Conservation (phyloP, 257 asterid species). For the Cruciata laevipes region DNA sequence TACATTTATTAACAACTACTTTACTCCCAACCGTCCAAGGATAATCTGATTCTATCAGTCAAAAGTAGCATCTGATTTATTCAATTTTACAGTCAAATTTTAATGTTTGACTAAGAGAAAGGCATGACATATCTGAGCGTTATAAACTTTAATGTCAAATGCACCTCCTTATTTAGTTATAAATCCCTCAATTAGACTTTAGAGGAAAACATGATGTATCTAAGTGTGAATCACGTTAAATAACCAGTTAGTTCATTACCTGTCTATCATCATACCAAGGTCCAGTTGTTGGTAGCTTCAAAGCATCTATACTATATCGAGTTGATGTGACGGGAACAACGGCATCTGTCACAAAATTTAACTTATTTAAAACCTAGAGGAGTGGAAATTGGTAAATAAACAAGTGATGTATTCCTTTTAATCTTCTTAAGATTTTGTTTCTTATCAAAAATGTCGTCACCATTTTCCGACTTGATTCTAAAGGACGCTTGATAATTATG, state of each 20-base stretch:
- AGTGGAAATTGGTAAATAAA: too few relatives aligned
- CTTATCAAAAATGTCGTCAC: not conserved
- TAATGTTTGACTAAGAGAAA: too few relatives aligned
- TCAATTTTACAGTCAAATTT: too few relatives aligned
- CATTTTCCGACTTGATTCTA: not conserved
- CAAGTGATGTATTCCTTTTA: not conserved
- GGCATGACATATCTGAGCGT: too few relatives aligned
- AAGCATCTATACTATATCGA: conserved; percentile 70
- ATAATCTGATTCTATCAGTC: too few relatives aligned
- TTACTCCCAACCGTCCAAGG: too few relatives aligned
- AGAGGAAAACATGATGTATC: not conserved
- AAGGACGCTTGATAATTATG: not conserved
- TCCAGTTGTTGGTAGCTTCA: conserved; percentile 51
- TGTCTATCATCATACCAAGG: conserved; percentile 89
- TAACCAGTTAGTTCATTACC: conserved; percentile 34
- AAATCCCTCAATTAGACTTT: too few relatives aligned
- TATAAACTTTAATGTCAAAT: too few relatives aligned
- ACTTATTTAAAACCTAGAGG: not conserved
- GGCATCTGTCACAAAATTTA: conserved; percentile 38
- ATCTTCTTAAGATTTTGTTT: not conserved
- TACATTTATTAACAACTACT: too few relatives aligned
- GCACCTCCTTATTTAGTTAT: too few relatives aligned
- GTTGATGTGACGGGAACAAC: conserved; percentile 94
- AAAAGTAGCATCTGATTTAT: too few relatives aligned
- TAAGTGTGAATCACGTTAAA: conserved; percentile 1